Evolutionary conservation across 371 early-diverging fungal species (phyloP).

Genomic region (Apophysomyces sp.): DNA sequence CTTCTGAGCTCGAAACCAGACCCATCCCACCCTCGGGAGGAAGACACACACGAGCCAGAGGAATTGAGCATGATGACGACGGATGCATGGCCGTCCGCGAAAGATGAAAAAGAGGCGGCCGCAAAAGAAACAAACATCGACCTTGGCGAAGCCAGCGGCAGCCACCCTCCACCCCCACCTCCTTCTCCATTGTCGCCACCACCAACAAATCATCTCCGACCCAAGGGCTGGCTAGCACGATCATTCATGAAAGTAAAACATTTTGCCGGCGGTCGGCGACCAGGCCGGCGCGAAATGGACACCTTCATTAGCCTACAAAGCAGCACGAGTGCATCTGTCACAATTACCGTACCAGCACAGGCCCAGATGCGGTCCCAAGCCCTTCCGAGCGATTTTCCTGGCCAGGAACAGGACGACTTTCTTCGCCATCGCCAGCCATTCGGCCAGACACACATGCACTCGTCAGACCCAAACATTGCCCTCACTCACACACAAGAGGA

Average conservation of each 20-base stretch:
- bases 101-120: slow-evolving; percentile 28
- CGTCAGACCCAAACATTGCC: not conserved
- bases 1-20: slow-evolving; percentile 61
- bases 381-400: not conserved
- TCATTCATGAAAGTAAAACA: not conserved
- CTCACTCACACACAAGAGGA: not conserved
- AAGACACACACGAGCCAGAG: slow-evolving; percentile 12
- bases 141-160: slow-evolving; percentile 14
- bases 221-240: not conserved
- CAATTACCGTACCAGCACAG: not conserved
- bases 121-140: not conserved
- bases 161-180: slow-evolving; percentile 4
- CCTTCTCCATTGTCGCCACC: not conserved
- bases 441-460: not conserved
- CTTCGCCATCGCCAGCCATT: not conserved
- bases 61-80: slow-evolving; percentile 17
- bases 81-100: slow-evolving; percentile 29
- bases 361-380: not conserved
- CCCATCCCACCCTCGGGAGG: slow-evolving; percentile 19
- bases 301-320: not conserved
- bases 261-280: not conserved
- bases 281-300: not conserved
- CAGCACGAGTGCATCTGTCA: not conserved
- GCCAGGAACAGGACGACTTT: not conserved
- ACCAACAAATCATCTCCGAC: not conserved